Evolutionary conservation across 1,284 basidiomycete genomes (phyloP).

Genomic region (Gymnopus androsaceus): DNA sequence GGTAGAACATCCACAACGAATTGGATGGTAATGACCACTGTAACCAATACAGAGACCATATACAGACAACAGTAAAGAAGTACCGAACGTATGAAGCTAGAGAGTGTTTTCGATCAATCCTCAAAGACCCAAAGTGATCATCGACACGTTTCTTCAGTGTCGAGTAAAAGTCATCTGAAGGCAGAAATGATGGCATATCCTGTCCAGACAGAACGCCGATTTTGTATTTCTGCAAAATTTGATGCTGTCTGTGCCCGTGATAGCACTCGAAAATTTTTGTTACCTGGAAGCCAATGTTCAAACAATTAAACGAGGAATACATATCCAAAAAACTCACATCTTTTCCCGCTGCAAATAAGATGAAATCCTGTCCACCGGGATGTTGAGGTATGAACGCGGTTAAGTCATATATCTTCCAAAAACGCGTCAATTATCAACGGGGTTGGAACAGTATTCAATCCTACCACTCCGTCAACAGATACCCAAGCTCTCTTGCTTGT

Average conservation of each 20-base stretch:
- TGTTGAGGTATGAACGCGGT: slow-evolving; percentile 59
- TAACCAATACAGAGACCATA: not conserved
- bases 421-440: not conserved
- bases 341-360: slow-evolving; percentile 59
- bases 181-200: not conserved
- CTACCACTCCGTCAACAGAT: not conserved
- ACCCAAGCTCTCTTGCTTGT: slow-evolving; percentile 1
- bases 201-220: not conserved
- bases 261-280: not conserved
- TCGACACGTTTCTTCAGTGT: not conserved
- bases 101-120: slow-evolving; percentile 3
- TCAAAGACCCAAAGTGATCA: not conserved
- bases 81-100: not conserved
- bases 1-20: not conserved
- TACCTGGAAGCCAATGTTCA: not conserved
- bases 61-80: not conserved
- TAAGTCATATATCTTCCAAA: slow-evolving; percentile 44
- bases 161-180: not conserved
- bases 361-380: slow-evolving; percentile 67
- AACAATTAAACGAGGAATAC: not conserved
- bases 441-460: not conserved
- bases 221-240: not conserved
- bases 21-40: not conserved
- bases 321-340: slow-evolving; percentile 37
- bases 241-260: not conserved